A percentile compares a stretch with the other conserved stretches of the same genome.
Evolutionary conservation across 2,329 filamentous ascomycete species (phyloP).

Genomic region (Botrytis galanthina): DNA sequence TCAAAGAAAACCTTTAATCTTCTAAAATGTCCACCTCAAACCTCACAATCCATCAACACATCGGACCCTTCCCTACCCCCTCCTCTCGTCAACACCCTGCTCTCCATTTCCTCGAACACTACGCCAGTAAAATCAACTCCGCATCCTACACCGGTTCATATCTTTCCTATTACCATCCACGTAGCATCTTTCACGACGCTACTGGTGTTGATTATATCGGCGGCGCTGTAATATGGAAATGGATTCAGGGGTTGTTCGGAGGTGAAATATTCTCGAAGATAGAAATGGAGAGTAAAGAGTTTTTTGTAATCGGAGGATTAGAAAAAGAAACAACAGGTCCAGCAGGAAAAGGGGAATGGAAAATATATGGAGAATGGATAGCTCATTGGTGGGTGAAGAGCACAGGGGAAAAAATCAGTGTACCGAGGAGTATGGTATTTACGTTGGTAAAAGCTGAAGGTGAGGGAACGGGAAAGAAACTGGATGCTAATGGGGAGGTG

Average conservation of each 20-base stretch:
- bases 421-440: conserved; percentile 22
- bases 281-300: conserved; percentile 10
- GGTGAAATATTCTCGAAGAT: background rate
- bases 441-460: conserved; percentile 20
- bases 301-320: background rate
- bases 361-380: conserved; percentile 20
- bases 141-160: background rate
- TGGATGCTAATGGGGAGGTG: background rate
- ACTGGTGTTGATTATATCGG: conserved; percentile 14
- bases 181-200: conserved; percentile 5
- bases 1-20: background rate
- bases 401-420: conserved; percentile 5
- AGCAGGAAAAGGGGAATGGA: background rate
- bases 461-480: background rate
- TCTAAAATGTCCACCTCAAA: background rate
- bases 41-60: background rate
- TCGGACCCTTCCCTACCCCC: background rate
- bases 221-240: conserved; percentile 13
- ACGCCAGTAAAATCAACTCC: background rate
- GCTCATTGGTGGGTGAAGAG: conserved; percentile 22
- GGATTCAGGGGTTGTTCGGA: conserved; percentile 12
- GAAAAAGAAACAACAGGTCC: background rate
- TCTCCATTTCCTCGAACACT: conserved; percentile 12
- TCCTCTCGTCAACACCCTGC: background rate
- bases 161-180: conserved; percentile 16